Percentiles rank a stretch among this genome's conserved stretches.
Conservation (phyloP, 352 stramenopile genomes). For the Phytophthora constricta region DNA sequence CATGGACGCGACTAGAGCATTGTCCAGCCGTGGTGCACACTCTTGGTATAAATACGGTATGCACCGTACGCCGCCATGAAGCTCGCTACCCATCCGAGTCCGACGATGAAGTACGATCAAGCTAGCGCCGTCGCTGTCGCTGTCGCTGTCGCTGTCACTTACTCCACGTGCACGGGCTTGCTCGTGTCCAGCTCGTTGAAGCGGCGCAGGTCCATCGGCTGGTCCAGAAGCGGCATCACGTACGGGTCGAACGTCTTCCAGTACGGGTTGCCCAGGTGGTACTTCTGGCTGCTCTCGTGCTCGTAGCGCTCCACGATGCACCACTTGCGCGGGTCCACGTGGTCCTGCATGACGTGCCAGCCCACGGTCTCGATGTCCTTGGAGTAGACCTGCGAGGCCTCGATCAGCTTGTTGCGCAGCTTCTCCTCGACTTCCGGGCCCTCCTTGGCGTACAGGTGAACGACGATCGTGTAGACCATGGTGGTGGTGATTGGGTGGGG, state of each 20-base stretch:
- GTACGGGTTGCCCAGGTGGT: slow-evolving; percentile 41
- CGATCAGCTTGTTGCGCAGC: slow-evolving; percentile 44
- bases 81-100: background rate
- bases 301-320: slow-evolving; percentile 40
- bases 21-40: too few species aligned
- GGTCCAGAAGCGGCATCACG: slow-evolving; percentile 36
- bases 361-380: slow-evolving; percentile 39
- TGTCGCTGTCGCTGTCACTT: background rate
- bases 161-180: slow-evolving; percentile 26
- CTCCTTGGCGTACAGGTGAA: slow-evolving; percentile 45
- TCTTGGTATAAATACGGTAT: background rate
- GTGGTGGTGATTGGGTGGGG: slow-evolving; percentile 3
- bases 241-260: slow-evolving; percentile 39
- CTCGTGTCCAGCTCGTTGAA: slow-evolving; percentile 18
- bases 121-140: too few species aligned
- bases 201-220: slow-evolving; percentile 29
- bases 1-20: too few species aligned
- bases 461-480: slow-evolving; percentile 47
- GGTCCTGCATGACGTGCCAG: slow-evolving; percentile 45
- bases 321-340: slow-evolving; percentile 42
- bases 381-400: slow-evolving; percentile 43
- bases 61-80: background rate
- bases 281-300: slow-evolving; percentile 40
- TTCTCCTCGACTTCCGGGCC: slow-evolving; percentile 48
- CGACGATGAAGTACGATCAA: too few species aligned